Base-by-base conservation (phyloP, 148 eudicot genomes). In the Rhododendron griersonianum region DNA sequence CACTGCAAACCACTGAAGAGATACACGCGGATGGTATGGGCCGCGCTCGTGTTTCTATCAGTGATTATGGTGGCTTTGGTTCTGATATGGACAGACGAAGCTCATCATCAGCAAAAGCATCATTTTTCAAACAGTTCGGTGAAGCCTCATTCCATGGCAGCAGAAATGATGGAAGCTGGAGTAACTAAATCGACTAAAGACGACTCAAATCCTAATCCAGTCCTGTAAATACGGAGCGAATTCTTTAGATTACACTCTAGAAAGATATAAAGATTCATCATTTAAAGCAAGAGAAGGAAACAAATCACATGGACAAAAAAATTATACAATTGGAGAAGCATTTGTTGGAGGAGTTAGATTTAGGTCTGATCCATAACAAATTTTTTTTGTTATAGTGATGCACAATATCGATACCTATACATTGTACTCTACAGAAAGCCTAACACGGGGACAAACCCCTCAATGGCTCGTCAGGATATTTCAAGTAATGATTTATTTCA, bases 1-100 rank as follows among this genome's bases (percentile, higher is more conserved):
- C 93, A 94, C 88, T 95, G 98, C 91, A 91, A 88, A 75, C 98
- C 96, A 41, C 80, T 92, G 74, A 92, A 91, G 91, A 89, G 85
- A 83, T 76, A 87, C 74, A 85, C 87, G 2, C 47, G 57, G 51
- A 89, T 91, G 89, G 88, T 90, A 13, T 94, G 95, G 94, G 82
- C 87, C 10, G 85, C 91, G 16, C 19, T 89, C 81, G 89, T 90
- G 82, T 89, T 90, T 45, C 92, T 95, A 8, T 91, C 96, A 4
- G 44, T 85, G 5, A 80, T 87, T 48, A 88, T 95, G 94, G 88
- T 90, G 88, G 78, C 87, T 23, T 78, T 92, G 83, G 88, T 92
- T 84, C 87, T 87, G 76, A 61, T 89, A 55, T 94, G 96, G 95
- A 87, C 81, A 74, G 45, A 23, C 6, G 85, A 85, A 73, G 87